Evolutionary conservation across 2,329 filamentous ascomycete genomes (phyloP).

Genomic region (Ramularia collo-cygni): DNA sequence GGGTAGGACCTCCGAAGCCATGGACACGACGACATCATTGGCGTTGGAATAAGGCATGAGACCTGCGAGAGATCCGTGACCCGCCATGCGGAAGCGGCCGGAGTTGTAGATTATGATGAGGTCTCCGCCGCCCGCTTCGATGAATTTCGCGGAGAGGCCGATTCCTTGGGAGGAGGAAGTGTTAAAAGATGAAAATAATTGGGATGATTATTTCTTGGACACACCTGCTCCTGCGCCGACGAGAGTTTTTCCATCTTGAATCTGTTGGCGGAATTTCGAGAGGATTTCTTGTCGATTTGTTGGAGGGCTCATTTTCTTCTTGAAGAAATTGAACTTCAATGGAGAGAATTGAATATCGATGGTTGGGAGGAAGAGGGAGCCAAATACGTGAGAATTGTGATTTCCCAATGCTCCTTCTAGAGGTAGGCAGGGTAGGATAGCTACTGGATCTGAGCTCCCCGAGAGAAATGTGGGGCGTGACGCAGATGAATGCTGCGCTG

Average conservation of each 20-base stretch:
- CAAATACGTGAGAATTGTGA: too few relatives aligned
- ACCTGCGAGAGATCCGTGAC: constrained; percentile 60
- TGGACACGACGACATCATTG: constrained; percentile 62
- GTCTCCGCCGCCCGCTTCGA: constrained; percentile 61
- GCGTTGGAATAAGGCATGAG: constrained; percentile 67
- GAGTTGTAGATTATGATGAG: constrained; percentile 68
- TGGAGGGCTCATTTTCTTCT: constrained; percentile 47
- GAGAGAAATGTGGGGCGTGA: too few relatives aligned
- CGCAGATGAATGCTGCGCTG: too few relatives aligned
- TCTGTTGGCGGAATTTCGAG: constrained; percentile 45
- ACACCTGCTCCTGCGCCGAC: constrained; percentile 60
- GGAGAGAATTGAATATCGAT: background rate
- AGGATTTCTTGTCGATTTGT: constrained; percentile 53
- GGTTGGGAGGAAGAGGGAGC: background rate
- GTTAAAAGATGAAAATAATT: background rate
- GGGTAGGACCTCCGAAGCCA: constrained; percentile 62
- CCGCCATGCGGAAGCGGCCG: constrained; percentile 66
- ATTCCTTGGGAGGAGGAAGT: constrained; percentile 49
- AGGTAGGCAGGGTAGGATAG: too few relatives aligned
- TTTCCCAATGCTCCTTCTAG: too few relatives aligned
- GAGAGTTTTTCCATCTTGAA: constrained; percentile 51
- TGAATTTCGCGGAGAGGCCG: constrained; percentile 63
- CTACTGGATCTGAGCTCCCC: too few relatives aligned
- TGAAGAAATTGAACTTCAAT: background rate
- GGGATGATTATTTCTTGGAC: too few relatives aligned